Evolutionary conservation across 371 early-diverging fungal genomes (phyloP).

Genomic region (Mortierella sp.): DNA sequence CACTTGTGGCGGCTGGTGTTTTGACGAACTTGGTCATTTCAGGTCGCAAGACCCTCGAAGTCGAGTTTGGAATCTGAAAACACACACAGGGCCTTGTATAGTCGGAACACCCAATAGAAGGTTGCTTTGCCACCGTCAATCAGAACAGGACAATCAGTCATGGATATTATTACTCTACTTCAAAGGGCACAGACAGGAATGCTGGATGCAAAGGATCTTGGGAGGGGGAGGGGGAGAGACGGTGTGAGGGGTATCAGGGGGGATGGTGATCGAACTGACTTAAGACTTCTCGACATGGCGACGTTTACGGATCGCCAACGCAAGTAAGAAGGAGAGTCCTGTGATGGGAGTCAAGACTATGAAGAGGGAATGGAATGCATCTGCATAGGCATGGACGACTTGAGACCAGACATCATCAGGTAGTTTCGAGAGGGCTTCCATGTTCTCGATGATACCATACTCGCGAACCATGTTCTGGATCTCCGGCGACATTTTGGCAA

Average conservation of each 20-base stretch:
- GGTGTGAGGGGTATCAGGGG: no score
- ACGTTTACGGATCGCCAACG: conserved; percentile 34
- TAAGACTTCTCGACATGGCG: neutral
- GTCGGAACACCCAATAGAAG: no score
- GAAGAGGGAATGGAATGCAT: conserved; percentile 49
- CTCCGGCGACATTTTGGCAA: conserved; percentile 16
- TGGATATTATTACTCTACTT: no score
- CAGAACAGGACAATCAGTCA: no score
- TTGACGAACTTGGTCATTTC: conserved; percentile 42
- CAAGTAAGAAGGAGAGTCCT: conserved; percentile 36
- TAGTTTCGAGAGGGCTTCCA: conserved; percentile 24
- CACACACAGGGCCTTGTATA: no score
- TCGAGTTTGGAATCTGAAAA: conserved; percentile 37
- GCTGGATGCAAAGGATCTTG: no score
- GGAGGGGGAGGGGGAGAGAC: no score
- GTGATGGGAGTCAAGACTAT: conserved; percentile 48
- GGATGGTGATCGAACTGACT: no score
- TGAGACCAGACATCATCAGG: conserved; percentile 25
- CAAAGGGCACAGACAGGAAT: no score
- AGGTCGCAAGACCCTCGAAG: conserved; percentile 47
- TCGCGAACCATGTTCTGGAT: conserved; percentile 28
- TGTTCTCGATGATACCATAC: conserved; percentile 32
- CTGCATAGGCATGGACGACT: conserved; percentile 50
- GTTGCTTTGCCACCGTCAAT: no score
- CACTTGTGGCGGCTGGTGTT: conserved; percentile 38